Evolutionary conservation across 352 stramenopile genomes (phyloP).

Genomic region (Phytopythium ostracodes): DNA sequence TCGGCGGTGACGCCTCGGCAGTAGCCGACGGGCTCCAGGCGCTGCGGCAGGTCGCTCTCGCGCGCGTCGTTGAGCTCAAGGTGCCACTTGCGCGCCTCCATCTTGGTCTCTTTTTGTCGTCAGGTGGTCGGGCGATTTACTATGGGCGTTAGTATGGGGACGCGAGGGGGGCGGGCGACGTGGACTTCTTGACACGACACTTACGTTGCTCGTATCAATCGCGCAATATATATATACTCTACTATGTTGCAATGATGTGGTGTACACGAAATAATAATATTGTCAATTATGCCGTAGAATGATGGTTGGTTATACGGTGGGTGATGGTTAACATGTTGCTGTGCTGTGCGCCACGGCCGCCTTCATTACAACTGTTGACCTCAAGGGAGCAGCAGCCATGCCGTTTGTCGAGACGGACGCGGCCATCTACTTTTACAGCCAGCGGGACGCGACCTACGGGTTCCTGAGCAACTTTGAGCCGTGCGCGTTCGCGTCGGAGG

Average conservation of each 20-base stretch:
- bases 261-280: neutral
- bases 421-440: conserved; percentile 57
- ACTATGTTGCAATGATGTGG: neutral
- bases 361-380: neutral
- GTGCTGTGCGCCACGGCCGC: neutral
- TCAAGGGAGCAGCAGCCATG: neutral
- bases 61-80: conserved; percentile 71
- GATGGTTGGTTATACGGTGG: neutral
- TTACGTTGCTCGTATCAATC: neutral
- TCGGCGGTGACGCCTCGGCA: conserved; percentile 48
- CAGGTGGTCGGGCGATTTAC: neutral
- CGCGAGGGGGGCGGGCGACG: neutral
- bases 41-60: conserved; percentile 61
- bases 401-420: conserved; percentile 28
- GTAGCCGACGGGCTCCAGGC: conserved; percentile 67
- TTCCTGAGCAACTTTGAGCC: conserved; percentile 64
- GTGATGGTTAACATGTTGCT: neutral
- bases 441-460: conserved; percentile 29
- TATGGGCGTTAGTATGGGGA: conserved; percentile 1
- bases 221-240: neutral
- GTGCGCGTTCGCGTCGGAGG: conserved; percentile 36
- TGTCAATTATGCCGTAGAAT: neutral
- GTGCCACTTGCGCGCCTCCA: conserved; percentile 73
- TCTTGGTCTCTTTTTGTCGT: neutral
- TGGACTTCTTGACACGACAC: neutral